These are phyloP conservation scores for Neonectria punicea DNA, from an alignment of 2,329 filamentous ascomycete genomes.

Conservation along the genomic window DNA sequence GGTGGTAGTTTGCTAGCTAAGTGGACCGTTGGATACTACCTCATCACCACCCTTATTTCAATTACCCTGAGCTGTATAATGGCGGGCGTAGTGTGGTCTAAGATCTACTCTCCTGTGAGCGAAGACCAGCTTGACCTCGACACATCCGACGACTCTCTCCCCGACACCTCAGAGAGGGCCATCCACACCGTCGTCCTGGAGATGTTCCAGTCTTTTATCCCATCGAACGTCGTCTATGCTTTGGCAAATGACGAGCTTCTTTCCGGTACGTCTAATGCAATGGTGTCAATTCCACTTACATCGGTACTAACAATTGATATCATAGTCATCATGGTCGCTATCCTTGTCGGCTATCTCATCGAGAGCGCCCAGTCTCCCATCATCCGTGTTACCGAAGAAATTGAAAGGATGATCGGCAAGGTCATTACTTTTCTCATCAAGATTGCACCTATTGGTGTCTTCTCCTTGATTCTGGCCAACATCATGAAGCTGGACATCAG, in stretches of 20 bases:
- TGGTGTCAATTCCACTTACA: neutral
- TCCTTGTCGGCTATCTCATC: conserved; percentile 60
- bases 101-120: conserved; percentile 53
- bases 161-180: conserved; percentile 46
- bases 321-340: conserved; percentile 55
- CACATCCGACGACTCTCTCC: conserved; percentile 25
- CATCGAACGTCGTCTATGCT: conserved; percentile 58
- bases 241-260: conserved; percentile 59
- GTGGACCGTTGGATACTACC: conserved; percentile 62
- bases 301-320: neutral
- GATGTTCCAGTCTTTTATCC: conserved; percentile 61
- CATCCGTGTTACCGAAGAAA: conserved; percentile 56
- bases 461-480: conserved; percentile 64
- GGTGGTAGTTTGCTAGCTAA: conserved; percentile 56
- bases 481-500: conserved; percentile 59
- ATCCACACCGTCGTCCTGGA: conserved; percentile 57
- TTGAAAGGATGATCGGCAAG: conserved; percentile 59
- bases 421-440: conserved; percentile 61
- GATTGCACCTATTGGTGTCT: conserved; percentile 61
- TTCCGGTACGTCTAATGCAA: conserved; percentile 31
- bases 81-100: conserved; percentile 58
- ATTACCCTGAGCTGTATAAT: conserved; percentile 59
- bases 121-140: conserved; percentile 44
- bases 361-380: conserved; percentile 50
- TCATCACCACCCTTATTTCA: conserved; percentile 60